Conservation (phyloP, 2,329 filamentous ascomycete species). For the Macrophomina phaseolina region DNA sequence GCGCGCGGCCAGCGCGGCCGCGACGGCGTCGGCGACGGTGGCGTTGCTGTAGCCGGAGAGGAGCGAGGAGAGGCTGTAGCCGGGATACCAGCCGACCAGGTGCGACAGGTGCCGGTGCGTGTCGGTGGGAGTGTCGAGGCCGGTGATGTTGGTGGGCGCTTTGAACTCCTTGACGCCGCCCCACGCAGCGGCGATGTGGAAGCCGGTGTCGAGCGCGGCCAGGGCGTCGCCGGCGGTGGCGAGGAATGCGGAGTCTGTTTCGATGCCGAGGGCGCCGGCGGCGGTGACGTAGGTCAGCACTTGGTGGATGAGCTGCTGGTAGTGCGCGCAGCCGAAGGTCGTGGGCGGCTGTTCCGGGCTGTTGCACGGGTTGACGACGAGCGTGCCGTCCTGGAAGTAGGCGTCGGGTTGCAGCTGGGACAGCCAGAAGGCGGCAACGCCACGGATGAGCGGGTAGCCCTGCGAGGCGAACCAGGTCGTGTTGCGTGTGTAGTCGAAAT, state of each 20-base stretch:
- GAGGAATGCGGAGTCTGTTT: slow-evolving; percentile 43
- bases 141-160: slow-evolving; percentile 43
- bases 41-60: slow-evolving; percentile 52
- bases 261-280: slow-evolving; percentile 31
- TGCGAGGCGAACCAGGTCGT: slow-evolving; percentile 49
- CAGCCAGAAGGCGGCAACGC: slow-evolving; percentile 61
- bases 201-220: slow-evolving; percentile 56
- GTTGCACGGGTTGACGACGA: slow-evolving; percentile 65
- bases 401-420: slow-evolving; percentile 58
- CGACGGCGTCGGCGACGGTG: slow-evolving; percentile 53
- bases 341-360: slow-evolving; percentile 61
- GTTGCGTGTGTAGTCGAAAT: slow-evolving; percentile 61
- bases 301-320: slow-evolving; percentile 57
- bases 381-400: slow-evolving; percentile 57
- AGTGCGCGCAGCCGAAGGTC: slow-evolving; percentile 61
- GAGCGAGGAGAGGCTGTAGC: slow-evolving; percentile 55
- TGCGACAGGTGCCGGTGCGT: slow-evolving; percentile 61
- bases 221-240: slow-evolving; percentile 50
- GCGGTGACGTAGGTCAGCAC: slow-evolving; percentile 42
- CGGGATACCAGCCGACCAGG: slow-evolving; percentile 63
- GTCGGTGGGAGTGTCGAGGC: slow-evolving; percentile 50
- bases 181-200: slow-evolving; percentile 52
- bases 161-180: slow-evolving; percentile 60
- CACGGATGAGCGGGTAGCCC: slow-evolving; percentile 48
- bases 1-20: slow-evolving; percentile 53